Evolutionary conservation across 768 basidiomycete genomes (phyloP).

Genomic region (Russula brevipes): DNA sequence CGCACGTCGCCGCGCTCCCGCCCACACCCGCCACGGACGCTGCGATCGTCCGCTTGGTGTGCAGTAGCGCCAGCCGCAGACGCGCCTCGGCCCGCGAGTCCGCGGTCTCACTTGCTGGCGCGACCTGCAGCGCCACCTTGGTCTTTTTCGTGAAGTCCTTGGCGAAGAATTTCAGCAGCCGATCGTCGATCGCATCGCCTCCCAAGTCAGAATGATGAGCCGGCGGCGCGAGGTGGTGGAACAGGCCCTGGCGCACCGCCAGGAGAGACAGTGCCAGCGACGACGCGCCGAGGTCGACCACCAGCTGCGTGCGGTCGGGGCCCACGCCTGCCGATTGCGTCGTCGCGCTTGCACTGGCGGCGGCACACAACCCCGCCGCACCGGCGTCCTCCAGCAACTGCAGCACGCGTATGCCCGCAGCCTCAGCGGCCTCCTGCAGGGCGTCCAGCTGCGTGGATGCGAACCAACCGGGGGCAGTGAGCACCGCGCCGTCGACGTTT

Average conservation of each 20-base stretch:
- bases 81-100: conserved; percentile 91
- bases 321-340: conserved; percentile 39
- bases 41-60: conserved; percentile 88
- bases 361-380: conserved; percentile 58
- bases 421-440: conserved; percentile 64
- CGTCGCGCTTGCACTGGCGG: conserved; percentile 31
- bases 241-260: conserved; percentile 70
- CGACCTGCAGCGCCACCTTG: conserved; percentile 63
- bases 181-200: conserved; percentile 71
- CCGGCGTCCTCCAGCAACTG: conserved; percentile 87
- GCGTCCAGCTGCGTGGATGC: conserved; percentile 61
- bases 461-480: conserved; percentile 78
- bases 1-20: conserved; percentile 68
- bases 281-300: conserved; percentile 78
- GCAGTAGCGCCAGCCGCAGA: conserved; percentile 85
- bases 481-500: conserved; percentile 72
- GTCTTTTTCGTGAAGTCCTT: conserved; percentile 98
- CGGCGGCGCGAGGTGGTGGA: conserved; percentile 51
- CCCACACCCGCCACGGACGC: conserved; percentile 56
- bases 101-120: conserved; percentile 48
- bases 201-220: conserved; percentile 45
- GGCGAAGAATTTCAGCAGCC: conserved; percentile 85
- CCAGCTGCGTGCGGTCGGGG: conserved; percentile 68
- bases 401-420: conserved; percentile 77
- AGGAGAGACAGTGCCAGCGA: conserved; percentile 65